These are phyloP conservation scores for Priceomyces castillae DNA, from an alignment of 805 yeast genomes.

Conservation along the genomic window DNA sequence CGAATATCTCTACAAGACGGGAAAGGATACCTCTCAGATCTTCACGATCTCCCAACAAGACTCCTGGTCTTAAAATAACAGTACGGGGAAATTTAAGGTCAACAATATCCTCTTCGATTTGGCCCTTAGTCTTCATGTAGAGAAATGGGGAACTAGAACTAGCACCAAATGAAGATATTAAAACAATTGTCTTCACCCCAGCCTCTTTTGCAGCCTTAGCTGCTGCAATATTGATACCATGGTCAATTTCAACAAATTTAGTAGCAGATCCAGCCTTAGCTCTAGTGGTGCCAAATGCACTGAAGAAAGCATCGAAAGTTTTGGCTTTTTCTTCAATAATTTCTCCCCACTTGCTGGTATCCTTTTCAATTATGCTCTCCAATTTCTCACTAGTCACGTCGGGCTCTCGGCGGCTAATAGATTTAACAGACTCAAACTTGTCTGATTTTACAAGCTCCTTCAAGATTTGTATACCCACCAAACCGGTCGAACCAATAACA, in stretches of 20 bases:
- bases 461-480: slow-evolving; percentile 63
- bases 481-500: slow-evolving; percentile 73
- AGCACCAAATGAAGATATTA: slow-evolving; percentile 71
- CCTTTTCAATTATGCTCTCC: slow-evolving; percentile 40
- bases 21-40: slow-evolving; percentile 37
- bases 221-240: slow-evolving; percentile 63
- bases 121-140: slow-evolving; percentile 70
- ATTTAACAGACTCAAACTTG: slow-evolving; percentile 37
- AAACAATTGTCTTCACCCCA: slow-evolving; percentile 65
- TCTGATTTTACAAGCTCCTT: slow-evolving; percentile 39
- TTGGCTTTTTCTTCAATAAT: slow-evolving; percentile 32
- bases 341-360: slow-evolving; percentile 50
- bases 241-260: slow-evolving; percentile 68
- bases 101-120: slow-evolving; percentile 64
- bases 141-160: slow-evolving; percentile 52
- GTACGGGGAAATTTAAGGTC: slow-evolving; percentile 66
- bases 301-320: slow-evolving; percentile 43
- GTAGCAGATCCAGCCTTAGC: slow-evolving; percentile 71
- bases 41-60: slow-evolving; percentile 62
- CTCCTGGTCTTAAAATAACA: slow-evolving; percentile 77
- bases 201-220: slow-evolving; percentile 72
- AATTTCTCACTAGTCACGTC: slow-evolving; percentile 29
- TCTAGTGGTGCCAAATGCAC: slow-evolving; percentile 75
- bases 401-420: slow-evolving; percentile 53
- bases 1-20: slow-evolving; percentile 18